Conservation (phyloP, 768 basidiomycete species). For the Mycena maculata region DNA sequence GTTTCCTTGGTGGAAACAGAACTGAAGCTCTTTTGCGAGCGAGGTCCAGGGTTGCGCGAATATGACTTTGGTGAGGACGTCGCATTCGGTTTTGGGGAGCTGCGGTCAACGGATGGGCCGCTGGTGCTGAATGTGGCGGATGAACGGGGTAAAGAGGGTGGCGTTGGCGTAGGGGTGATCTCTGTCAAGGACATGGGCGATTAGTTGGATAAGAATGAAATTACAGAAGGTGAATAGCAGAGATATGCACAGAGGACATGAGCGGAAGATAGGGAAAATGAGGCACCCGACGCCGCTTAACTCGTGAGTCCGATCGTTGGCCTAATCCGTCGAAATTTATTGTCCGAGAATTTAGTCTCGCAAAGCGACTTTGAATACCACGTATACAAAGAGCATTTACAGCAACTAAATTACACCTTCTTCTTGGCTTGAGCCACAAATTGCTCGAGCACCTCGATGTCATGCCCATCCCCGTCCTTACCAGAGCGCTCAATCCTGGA, state of each 20-base stretch:
- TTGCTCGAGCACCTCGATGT: constrained; percentile 52
- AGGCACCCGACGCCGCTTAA: neutral
- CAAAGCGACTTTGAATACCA: no score
- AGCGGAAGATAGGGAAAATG: neutral
- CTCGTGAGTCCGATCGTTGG: neutral
- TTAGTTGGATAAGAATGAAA: neutral
- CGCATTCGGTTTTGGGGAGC: constrained; percentile 16
- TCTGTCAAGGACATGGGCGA: constrained; percentile 29
- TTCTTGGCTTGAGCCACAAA: constrained; percentile 61
- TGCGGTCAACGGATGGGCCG: constrained; percentile 21
- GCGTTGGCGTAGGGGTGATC: constrained; percentile 21
- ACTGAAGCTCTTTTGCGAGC: constrained; percentile 37
- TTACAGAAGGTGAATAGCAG: no score
- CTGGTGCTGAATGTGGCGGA: constrained; percentile 29
- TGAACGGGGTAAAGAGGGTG: constrained; percentile 30
- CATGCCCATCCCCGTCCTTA: constrained; percentile 47
- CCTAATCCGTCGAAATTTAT: constrained; percentile 8
- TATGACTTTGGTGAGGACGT: constrained; percentile 42
- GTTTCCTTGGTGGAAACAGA: constrained; percentile 43
- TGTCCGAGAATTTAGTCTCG: neutral
- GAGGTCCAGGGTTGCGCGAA: constrained; percentile 36
- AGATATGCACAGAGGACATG: neutral
- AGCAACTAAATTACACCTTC: constrained; percentile 29
- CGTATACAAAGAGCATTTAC: no score
- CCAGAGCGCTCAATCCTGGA: constrained; percentile 55